A percentile compares a stretch with the other conserved stretches of the same genome.
Evolutionary conservation across 2,329 filamentous ascomycete genomes (phyloP).

Genomic region (Paracoccidioides lutzii): DNA sequence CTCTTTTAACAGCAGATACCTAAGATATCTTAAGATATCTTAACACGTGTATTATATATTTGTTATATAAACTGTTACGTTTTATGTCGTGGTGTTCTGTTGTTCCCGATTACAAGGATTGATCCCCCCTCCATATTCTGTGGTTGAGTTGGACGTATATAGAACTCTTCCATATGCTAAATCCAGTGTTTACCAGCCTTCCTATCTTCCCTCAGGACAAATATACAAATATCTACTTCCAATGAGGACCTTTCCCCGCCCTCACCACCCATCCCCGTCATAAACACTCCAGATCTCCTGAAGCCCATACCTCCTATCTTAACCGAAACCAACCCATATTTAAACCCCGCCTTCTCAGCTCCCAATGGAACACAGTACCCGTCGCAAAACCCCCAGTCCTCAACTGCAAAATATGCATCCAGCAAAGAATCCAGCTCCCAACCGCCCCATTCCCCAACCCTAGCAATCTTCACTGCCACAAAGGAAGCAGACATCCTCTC

Average conservation of each 20-base stretch:
- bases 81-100: background rate
- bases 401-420: background rate
- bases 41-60: too few species aligned
- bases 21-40: too few species aligned
- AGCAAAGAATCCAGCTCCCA: constrained; percentile 11
- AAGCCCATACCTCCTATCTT: constrained; percentile 35
- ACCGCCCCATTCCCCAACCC: constrained; percentile 19
- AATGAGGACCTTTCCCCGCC: constrained; percentile 22
- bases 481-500: constrained; percentile 48
- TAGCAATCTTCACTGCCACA: constrained; percentile 24
- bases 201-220: constrained; percentile 68
- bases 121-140: background rate
- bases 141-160: constrained; percentile 5
- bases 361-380: background rate
- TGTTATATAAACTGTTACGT: too few species aligned
- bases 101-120: background rate
- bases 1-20: background rate
- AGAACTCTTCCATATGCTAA: background rate
- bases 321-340: constrained; percentile 6
- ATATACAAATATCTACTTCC: constrained; percentile 51
- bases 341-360: background rate
- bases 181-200: constrained; percentile 52
- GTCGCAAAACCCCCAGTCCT: background rate
- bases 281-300: constrained; percentile 50
- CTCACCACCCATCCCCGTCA: constrained; percentile 49